These are phyloP conservation scores for Microsporum ferrugineum DNA, from an alignment of 2,329 filamentous ascomycete genomes.

Conservation along the genomic window DNA sequence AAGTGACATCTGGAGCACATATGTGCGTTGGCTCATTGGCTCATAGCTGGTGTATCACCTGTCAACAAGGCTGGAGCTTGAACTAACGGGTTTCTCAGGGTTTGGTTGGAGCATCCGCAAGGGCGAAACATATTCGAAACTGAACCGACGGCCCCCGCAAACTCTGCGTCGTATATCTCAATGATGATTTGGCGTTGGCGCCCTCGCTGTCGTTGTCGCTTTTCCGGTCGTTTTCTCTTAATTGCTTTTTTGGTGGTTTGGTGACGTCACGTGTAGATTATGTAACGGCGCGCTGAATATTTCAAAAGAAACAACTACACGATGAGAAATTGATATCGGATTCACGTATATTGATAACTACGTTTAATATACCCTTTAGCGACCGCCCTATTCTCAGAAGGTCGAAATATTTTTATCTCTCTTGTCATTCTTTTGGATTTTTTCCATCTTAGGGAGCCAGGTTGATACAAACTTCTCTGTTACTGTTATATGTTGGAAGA, in stretches of 20 bases:
- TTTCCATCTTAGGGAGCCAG: background rate
- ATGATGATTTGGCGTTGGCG: background rate
- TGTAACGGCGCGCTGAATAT: no score
- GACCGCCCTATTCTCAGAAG: background rate
- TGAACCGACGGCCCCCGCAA: background rate
- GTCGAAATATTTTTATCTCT: background rate
- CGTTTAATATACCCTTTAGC: background rate
- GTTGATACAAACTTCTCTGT: background rate
- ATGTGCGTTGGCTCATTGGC: background rate
- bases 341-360: background rate
- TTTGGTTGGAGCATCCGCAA: background rate
- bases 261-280: background rate
- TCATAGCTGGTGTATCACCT: background rate
- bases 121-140: background rate
- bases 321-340: background rate
- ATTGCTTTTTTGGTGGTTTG: background rate
- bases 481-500: background rate
- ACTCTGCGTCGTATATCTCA: background rate
- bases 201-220: background rate
- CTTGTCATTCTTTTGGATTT: background rate
- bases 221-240: background rate
- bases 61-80: background rate
- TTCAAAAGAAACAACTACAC: background rate
- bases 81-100: background rate
- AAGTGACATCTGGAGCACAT: background rate